A percentile compares a stretch with the other conserved stretches of the same genome.
Conservation (phyloP, 352 stramenopile genomes). For the Blastocystis sp. region DNA sequence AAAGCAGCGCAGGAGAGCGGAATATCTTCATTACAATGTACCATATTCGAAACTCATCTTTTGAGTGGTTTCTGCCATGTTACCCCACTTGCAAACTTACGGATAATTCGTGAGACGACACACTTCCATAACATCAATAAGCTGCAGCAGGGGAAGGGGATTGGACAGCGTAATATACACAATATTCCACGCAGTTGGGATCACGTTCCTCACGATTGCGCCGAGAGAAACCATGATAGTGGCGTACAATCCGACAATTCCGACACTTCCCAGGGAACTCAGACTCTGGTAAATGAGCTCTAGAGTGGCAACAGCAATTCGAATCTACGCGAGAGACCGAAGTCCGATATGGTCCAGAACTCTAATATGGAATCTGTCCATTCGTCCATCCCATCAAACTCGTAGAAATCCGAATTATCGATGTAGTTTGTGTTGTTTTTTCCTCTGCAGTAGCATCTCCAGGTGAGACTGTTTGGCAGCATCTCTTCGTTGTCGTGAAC, state of each 20-base stretch:
- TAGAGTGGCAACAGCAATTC: neutral
- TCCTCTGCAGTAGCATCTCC: neutral
- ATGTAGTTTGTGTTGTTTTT: constrained; percentile 23
- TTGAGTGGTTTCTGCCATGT: neutral
- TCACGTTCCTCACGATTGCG: constrained; percentile 10
- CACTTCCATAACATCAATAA: constrained; percentile 46
- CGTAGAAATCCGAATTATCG: neutral
- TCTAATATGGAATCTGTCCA: constrained; percentile 14
- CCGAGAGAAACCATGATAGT: constrained; percentile 50
- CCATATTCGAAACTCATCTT: constrained; percentile 40
- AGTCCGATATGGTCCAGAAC: constrained; percentile 44
- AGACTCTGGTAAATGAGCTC: constrained; percentile 32
- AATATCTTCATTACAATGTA: constrained; percentile 55
- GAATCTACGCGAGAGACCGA: neutral
- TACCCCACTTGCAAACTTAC: neutral
- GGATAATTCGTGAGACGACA: constrained; percentile 52
- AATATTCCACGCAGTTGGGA: constrained; percentile 19
- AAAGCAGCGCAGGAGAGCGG: constrained; percentile 13
- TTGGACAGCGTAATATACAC: constrained; percentile 52
- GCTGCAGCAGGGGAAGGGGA: constrained; percentile 19
- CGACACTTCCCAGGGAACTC: constrained; percentile 36
- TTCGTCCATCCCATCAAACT: constrained; percentile 31
- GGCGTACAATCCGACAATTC: constrained; percentile 57
- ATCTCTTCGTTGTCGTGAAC: neutral
- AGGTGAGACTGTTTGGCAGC: neutral